Evolutionary conservation across 148 eudicot species (phyloP).

Genomic region (Drosera capensis): DNA sequence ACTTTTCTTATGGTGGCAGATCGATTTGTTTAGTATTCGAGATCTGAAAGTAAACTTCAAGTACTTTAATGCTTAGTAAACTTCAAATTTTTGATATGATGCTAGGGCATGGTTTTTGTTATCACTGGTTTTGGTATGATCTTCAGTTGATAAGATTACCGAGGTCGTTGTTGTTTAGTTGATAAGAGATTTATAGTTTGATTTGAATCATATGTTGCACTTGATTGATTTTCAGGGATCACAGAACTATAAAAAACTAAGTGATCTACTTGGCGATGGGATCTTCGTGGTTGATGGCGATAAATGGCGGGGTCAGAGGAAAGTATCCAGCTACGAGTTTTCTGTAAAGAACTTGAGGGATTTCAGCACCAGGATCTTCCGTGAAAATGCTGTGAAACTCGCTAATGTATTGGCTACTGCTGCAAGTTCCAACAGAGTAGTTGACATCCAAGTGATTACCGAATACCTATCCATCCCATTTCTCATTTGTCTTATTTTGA

Average conservation of each 20-base stretch:
- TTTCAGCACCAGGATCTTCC: slow-evolving; percentile 40
- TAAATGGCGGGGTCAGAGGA: slow-evolving; percentile 63
- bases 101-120: no score
- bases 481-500: not conserved
- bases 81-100: no score
- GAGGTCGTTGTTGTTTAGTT: not conserved
- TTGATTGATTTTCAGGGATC: slow-evolving; percentile 27
- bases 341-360: slow-evolving; percentile 52
- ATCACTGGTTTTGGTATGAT: no score
- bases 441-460: slow-evolving; percentile 68
- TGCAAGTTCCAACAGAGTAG: slow-evolving; percentile 18
- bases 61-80: no score
- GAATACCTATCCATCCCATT: not conserved
- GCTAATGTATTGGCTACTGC: slow-evolving; percentile 42
- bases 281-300: slow-evolving; percentile 69
- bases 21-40: no score
- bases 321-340: slow-evolving; percentile 55
- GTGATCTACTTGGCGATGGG: slow-evolving; percentile 59
- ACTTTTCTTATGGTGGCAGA: no score
- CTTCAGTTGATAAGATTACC: not conserved
- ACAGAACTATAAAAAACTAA: slow-evolving; percentile 23
- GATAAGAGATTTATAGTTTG: not conserved
- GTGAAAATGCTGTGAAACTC: slow-evolving; percentile 36
- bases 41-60: no score
- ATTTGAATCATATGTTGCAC: not conserved